A percentile compares a stretch with the other conserved stretches of the same genome.
Evolutionary conservation across 169 alveolate genomes (phyloP).

Genomic region (Plasmodium ovale): DNA sequence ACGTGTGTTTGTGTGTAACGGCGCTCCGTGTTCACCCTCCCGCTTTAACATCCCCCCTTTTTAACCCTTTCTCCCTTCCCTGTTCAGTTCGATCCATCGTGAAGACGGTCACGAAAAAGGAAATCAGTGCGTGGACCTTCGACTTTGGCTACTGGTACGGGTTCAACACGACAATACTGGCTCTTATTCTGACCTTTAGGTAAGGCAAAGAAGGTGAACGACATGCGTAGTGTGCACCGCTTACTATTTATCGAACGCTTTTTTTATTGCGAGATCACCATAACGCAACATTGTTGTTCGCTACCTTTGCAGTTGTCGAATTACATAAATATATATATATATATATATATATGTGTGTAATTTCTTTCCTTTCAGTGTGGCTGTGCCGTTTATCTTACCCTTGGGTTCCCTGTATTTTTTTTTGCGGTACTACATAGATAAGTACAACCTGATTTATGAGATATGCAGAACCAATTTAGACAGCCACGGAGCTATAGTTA

Average conservation of each 20-base stretch:
- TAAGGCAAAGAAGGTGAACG: not conserved
- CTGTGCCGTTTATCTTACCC: conserved; percentile 80
- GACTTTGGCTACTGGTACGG: conserved; percentile 89
- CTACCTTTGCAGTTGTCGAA: no score
- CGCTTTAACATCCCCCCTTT: not conserved
- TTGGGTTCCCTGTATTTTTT: conserved; percentile 84
- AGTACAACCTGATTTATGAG: conserved; percentile 83
- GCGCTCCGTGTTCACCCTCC: not conserved
- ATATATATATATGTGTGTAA: not conserved
- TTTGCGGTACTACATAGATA: conserved; percentile 83
- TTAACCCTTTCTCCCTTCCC: not conserved
- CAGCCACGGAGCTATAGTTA: conserved; percentile 82
- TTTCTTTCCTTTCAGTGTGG: conserved; percentile 28
- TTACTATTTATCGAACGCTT: no score
- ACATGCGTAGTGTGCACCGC: no score
- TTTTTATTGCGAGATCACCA: no score
- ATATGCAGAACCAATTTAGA: conserved; percentile 83
- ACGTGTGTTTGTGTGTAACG: not conserved
- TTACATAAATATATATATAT: not conserved
- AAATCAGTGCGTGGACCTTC: conserved; percentile 76
- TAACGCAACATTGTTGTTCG: not conserved
- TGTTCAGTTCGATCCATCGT: conserved; percentile 47
- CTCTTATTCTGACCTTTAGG: conserved; percentile 85
- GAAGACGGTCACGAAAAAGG: conserved; percentile 53
- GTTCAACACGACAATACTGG: conserved; percentile 83